phyloP scores from a whole-genome alignment of 2,329 filamentous ascomycete genomes.

The Penicillium sp. region DNA sequence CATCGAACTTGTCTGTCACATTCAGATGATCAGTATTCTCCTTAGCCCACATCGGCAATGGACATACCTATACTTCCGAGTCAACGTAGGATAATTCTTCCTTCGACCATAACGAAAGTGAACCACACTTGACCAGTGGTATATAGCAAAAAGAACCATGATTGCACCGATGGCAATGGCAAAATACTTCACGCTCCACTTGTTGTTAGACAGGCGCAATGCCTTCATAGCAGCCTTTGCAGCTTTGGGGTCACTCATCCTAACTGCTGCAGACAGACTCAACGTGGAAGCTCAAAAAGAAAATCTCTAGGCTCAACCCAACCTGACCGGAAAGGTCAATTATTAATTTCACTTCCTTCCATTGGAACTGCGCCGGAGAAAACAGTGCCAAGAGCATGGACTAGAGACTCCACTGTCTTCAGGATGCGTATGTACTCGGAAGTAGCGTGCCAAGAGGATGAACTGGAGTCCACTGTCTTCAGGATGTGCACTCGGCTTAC shows the following conservation, averaged over 20 bases:
- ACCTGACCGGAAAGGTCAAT: not conserved
- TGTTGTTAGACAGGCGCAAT: constrained; percentile 10
- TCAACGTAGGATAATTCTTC: not conserved
- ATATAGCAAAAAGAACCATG: constrained; percentile 9
- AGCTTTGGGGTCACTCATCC: not conserved
- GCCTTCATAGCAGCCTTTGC: not conserved
- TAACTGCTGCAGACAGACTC: not conserved
- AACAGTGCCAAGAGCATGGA: not conserved
- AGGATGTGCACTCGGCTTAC: not conserved
- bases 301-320: not conserved
- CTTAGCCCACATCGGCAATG: not conserved
- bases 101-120: not conserved
- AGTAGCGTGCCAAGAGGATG: not conserved
- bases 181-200: constrained; percentile 15
- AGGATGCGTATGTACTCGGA: too few species aligned
- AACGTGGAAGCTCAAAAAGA: not conserved
- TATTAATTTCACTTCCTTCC: not conserved
- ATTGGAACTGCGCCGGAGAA: not conserved
- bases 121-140: constrained; percentile 10
- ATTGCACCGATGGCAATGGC: constrained; percentile 13
- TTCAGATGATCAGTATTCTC: not conserved
- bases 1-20: not conserved
- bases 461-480: not conserved
- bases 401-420: not conserved
- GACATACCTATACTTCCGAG: not conserved